Base-by-base conservation (phyloP, 768 basidiomycete species). In the Paxillus rubicundulus region DNA sequence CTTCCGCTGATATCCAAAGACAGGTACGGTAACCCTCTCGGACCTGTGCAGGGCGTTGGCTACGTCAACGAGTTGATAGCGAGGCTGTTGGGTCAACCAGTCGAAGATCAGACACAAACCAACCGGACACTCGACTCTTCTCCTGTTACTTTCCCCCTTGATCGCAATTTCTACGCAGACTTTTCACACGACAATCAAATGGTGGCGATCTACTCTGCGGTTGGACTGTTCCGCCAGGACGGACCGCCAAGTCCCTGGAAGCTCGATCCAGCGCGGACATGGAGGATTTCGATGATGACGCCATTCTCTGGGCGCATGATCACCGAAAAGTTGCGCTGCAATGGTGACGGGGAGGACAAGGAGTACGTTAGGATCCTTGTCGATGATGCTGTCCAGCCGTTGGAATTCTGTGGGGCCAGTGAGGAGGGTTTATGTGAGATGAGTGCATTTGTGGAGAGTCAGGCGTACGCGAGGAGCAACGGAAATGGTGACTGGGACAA, bases 31-130 rank as follows among this genome's bases (percentile, higher is more conserved):
- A 81, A 83, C 54, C 58, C 66, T 2, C 73, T 92, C 1, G 90
- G 91, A 2, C 84, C 74, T 5, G 82, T 91, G 7, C 89, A 90
- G 64, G 90, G 91, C 30, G 85, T 93, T 4, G 93, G 92, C 6
- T 96, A 89, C 65, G 75, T 89, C 62, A 93, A 92, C 65, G 92
- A 95, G 70, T 79, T 96, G n/a, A 66, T 95, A 18, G 89, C 90
- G 0, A 82, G 94, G 10, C 76, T 96, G 39, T 89, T 85, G 0
- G 75, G 76, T 14, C 68, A 63, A 14, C 78, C 84, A 3, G 87
- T 89, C 18, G 63, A 63, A 40, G 88, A 91, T 69, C 60, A 74
- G 55, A 90, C 89, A 0, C 85, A 86, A 61, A 88, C 85, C 9
- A 92, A 92, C 69, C 65, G 67, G 13, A 92, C 90, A 1, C 76